Conservation (phyloP, 176 grass and related monocot genomes). For the Cenchrus fungigraminus region DNA sequence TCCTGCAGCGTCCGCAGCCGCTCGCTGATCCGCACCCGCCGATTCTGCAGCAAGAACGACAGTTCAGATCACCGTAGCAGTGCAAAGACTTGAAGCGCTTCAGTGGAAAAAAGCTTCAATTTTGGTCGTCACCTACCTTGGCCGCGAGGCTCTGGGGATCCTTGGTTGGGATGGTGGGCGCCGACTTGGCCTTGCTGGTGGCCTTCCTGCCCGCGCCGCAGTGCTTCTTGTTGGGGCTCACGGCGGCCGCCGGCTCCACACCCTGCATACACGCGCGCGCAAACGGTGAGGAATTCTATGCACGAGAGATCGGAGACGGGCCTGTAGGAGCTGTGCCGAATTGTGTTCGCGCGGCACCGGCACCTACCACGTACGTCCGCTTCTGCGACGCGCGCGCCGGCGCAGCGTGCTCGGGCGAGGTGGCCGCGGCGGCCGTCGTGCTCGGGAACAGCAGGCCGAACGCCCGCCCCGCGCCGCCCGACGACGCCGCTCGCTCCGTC, state of each 20-base stretch:
- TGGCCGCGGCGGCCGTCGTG: background rate
- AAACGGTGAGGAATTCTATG: background rate
- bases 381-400: slow-evolving; percentile 51
- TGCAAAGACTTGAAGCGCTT: background rate
- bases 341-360: background rate
- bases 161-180: slow-evolving; percentile 46
- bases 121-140: slow-evolving; percentile 48
- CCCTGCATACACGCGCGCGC: slow-evolving; percentile 25
- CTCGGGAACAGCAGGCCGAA: slow-evolving; percentile 50
- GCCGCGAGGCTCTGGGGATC: slow-evolving; percentile 74
- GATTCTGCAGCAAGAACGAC: slow-evolving; percentile 49
- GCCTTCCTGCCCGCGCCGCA: slow-evolving; percentile 62
- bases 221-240: slow-evolving; percentile 70
- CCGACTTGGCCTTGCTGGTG: slow-evolving; percentile 54
- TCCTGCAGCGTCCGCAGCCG: slow-evolving; percentile 82
- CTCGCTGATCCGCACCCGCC: slow-evolving; percentile 88
- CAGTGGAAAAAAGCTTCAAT: background rate
- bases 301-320: background rate
- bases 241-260: slow-evolving; percentile 23
- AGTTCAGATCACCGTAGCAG: background rate
- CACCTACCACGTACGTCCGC: slow-evolving; percentile 45
- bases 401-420: slow-evolving; percentile 34
- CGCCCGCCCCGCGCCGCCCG: slow-evolving; percentile 13
- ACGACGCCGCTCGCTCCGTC: slow-evolving; percentile 2
- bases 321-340: background rate